Evolutionary conservation across 805 yeast genomes (phyloP), one percentile per base, ranked within the genome.

Genomic region (Yamadazyma tumulicola): DNA sequence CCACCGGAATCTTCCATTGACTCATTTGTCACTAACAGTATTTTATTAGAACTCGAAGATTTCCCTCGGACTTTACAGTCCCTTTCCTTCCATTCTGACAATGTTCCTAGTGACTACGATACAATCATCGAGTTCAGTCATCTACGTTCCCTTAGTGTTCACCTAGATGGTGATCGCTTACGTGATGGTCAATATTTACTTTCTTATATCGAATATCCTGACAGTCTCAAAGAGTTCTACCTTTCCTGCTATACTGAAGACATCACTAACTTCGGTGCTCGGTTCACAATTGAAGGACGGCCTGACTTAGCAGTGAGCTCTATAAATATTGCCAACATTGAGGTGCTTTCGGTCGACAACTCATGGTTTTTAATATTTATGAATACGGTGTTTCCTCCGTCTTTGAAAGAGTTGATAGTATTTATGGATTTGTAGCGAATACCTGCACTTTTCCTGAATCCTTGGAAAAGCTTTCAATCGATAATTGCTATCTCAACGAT

Each of bases 281-380:
- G n/a, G n/a, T n/a, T n/a, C n/a, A n/a, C n/a, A n/a, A n/a, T n/a
- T n/a, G n/a, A n/a, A n/a, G n/a, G 11, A 9, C 7, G 6, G 7
- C 23, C 6, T 7, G 23, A 17, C 8, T 22, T 12, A 8, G 23
- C 23, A 12, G 22, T 29, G 10, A 17, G 10, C n/a, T 17, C 22
- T 5, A 16, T 29, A 11, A 29, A 29, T 17, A 29, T 29, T 6
- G 23, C 31, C 8, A 19, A 29, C 13, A 14, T 29, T 16, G 31
- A 29, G 13, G 8, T 5, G 6, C 13, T 29, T n/a, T 6, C 18
- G n/a, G 23, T 17, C 5, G n/a, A 6, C 13, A 5, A 16, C 8
- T 29, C 13, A 6, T 19, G 13, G 17, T 19, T 10, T 17, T 16
- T 29, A 7, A 5, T 18, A 9, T 29, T 29, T 16, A 11, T 17